Evolutionary conservation across 106 monocot species (phyloP).

Genomic region (Agapanthus africanus): DNA sequence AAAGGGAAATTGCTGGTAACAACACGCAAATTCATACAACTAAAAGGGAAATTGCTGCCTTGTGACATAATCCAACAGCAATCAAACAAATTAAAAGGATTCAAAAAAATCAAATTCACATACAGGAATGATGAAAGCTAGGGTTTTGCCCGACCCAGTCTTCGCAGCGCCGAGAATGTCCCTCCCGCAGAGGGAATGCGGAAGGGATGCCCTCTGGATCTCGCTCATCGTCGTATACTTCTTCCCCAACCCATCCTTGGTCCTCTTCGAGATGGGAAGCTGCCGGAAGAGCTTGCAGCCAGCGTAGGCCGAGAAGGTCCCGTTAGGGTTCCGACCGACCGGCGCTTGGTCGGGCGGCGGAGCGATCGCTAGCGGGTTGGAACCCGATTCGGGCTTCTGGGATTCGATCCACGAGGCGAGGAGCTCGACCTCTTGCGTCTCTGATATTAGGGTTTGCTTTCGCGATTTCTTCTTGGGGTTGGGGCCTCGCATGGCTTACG

Average conservation of each 20-base stretch:
- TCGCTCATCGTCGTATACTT: conserved; percentile 84
- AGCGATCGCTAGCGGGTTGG: conserved; percentile 64
- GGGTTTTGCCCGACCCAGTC: conserved; percentile 69
- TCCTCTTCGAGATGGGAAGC: conserved; percentile 80
- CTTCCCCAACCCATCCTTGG: conserved; percentile 69
- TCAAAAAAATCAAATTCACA: no score
- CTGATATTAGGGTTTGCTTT: conserved; percentile 48
- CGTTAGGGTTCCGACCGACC: conserved; percentile 23
- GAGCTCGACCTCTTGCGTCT: conserved; percentile 59
- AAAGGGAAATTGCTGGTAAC: no score
- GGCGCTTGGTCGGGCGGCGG: conserved; percentile 27
- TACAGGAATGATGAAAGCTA: conserved; percentile 85
- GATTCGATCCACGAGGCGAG: conserved; percentile 80
- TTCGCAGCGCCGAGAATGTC: conserved; percentile 77
- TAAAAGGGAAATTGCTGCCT: no score
- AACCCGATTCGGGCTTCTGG: conserved; percentile 47
- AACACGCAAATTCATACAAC: no score
- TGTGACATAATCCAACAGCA: no score
- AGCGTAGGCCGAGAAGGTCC: conserved; percentile 39
- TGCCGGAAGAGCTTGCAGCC: conserved; percentile 62
- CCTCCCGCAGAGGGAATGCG: conserved; percentile 63
- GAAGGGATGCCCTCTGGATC: conserved; percentile 84
- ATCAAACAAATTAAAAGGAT: no score
- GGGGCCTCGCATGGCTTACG: conserved; percentile 34
- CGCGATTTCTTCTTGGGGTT: conserved; percentile 21